phyloP scores from a whole-genome alignment of 1,139 yeast genomes.

The Lodderomyces margitis region DNA sequence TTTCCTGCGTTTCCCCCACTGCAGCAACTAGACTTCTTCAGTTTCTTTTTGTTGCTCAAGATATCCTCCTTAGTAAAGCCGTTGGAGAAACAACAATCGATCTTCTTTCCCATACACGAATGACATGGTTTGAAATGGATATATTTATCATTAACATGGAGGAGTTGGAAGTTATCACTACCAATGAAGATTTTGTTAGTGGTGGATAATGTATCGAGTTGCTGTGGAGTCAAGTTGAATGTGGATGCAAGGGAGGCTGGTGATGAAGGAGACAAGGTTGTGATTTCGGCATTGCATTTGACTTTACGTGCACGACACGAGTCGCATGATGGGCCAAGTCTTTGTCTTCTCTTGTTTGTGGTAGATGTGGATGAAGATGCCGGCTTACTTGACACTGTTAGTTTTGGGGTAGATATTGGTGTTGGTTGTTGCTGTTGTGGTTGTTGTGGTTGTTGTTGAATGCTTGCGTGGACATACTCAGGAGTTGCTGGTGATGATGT shows the following conservation, averaged over 20 bases:
- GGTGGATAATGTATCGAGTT: slow-evolving; percentile 5
- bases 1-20: too few species aligned
- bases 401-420: not conserved
- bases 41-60: slow-evolving; percentile 22
- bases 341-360: slow-evolving; percentile 47
- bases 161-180: slow-evolving; percentile 11
- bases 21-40: not conserved
- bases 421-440: slow-evolving; percentile 5
- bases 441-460: slow-evolving; percentile 1
- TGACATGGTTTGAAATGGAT: slow-evolving; percentile 51
- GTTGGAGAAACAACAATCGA: slow-evolving; percentile 51
- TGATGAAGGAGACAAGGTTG: slow-evolving; percentile 12
- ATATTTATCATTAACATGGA: slow-evolving; percentile 33
- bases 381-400: slow-evolving; percentile 3
- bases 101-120: slow-evolving; percentile 44
- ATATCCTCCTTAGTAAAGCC: slow-evolving; percentile 63
- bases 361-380: slow-evolving; percentile 3
- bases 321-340: slow-evolving; percentile 77
- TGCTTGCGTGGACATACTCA: slow-evolving; percentile 5
- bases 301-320: slow-evolving; percentile 69
- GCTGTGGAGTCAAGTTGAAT: slow-evolving; percentile 13
- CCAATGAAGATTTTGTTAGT: not conserved
- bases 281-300: slow-evolving; percentile 69
- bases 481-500: slow-evolving; percentile 16
- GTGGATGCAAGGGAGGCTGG: slow-evolving; percentile 3